These are phyloP conservation scores for Casuarina cunninghamiana DNA, from an alignment of 306 rosid species.

Conservation along the genomic window DNA sequence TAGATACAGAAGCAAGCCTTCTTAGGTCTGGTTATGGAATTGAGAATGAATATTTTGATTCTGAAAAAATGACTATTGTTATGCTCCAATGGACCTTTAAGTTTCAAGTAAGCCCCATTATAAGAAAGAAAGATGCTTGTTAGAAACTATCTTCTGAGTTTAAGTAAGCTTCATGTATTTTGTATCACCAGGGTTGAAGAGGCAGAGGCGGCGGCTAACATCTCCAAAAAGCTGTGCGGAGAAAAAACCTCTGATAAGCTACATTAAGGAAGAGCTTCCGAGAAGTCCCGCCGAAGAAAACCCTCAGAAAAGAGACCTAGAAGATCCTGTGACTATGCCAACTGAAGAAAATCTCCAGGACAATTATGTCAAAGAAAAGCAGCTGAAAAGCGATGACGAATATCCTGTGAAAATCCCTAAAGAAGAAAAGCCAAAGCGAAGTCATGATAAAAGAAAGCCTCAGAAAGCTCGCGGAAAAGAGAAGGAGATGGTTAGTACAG, in stretches of 20 bases:
- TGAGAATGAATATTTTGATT: background rate
- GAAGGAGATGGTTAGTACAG: conserved; percentile 4
- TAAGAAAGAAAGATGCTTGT: background rate
- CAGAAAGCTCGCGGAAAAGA: conserved; percentile 2
- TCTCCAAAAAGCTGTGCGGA: conserved; percentile 18
- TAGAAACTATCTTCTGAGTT: background rate
- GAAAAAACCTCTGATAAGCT: conserved; percentile 11
- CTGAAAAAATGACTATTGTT: background rate
- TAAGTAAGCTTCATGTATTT: background rate
- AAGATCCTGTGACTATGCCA: conserved; percentile 7
- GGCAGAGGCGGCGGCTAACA: conserved; percentile 12
- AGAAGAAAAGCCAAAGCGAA: background rate
- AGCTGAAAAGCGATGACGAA: background rate
- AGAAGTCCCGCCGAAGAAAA: conserved; percentile 12
- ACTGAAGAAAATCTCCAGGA: conserved; percentile 15
- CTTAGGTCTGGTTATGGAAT: background rate
- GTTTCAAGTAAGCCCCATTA: no score
- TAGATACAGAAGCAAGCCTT: background rate
- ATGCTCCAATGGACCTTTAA: background rate
- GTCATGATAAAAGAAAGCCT: background rate
- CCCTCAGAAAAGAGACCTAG: conserved; percentile 1
- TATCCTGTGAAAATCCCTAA: background rate
- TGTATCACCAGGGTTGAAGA: conserved; percentile 24
- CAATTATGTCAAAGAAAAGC: conserved; percentile 12
- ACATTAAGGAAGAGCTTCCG: conserved; percentile 13